Evolutionary conservation across 768 basidiomycete species (phyloP).

Genomic region (Kwoniella sp.): DNA sequence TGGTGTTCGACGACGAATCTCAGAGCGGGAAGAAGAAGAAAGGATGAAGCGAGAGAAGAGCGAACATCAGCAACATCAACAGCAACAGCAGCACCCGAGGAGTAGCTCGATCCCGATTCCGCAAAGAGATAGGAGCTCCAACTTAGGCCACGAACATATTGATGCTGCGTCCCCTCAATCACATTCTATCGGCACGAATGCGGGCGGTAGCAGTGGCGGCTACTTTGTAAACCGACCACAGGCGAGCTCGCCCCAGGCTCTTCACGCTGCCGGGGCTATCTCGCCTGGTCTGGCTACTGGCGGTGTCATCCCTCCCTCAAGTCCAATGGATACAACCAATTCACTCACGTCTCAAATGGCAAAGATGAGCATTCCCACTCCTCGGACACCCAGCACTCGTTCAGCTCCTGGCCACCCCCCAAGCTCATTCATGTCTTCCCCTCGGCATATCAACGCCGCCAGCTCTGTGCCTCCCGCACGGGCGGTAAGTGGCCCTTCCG

Average conservation of each 20-base stretch:
- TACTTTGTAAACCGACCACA: conserved; percentile 15
- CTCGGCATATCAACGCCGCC: background rate
- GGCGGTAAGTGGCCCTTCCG: conserved; percentile 8
- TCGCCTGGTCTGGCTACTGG: conserved; percentile 20
- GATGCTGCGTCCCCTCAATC: conserved; percentile 7
- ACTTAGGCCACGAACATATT: conserved; percentile 3
- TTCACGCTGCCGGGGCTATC: conserved; percentile 12
- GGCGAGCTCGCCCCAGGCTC: conserved; percentile 6
- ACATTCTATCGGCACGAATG: conserved; percentile 4
- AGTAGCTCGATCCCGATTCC: conserved; percentile 13
- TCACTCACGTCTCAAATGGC: conserved; percentile 31
- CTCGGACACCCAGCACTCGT: conserved; percentile 8
- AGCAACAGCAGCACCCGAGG: conserved; percentile 3
- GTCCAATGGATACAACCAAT: conserved; percentile 32
- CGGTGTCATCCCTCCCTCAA: conserved; percentile 22
- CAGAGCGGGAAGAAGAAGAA: conserved; percentile 55
- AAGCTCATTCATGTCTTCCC: background rate
- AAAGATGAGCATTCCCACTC: conserved; percentile 19
- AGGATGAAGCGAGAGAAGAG: conserved; percentile 18
- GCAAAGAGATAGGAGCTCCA: conserved; percentile 1
- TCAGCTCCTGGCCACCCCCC: background rate
- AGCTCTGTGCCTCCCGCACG: conserved; percentile 7
- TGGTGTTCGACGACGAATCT: conserved; percentile 68
- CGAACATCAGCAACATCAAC: conserved; percentile 22
- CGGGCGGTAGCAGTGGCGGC: background rate